phyloP scores from a whole-genome alignment of 176 grass and related monocot species.

The Lolium perenne region DNA sequence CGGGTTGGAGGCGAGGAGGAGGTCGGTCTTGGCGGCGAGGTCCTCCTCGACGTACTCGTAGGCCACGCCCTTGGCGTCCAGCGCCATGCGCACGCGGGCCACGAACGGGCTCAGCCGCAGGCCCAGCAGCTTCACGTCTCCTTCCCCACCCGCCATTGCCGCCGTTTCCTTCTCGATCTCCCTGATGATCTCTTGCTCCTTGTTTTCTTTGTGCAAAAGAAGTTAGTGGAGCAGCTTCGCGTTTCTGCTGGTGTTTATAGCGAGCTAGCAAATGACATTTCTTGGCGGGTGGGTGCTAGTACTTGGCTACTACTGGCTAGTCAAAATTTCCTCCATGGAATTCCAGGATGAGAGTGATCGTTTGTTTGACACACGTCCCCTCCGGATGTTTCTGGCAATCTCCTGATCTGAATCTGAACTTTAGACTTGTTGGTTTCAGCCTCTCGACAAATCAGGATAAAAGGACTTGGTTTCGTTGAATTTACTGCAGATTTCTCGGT shows the following conservation, averaged over 20 bases:
- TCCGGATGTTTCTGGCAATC: slow-evolving; percentile 6
- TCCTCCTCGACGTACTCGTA: slow-evolving; percentile 62
- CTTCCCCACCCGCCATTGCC: not conserved
- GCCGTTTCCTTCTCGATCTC: not conserved
- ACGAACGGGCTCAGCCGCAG: slow-evolving; percentile 17
- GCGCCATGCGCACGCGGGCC: not conserved
- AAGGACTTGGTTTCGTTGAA: not conserved
- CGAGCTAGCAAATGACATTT: not conserved
- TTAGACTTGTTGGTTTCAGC: not conserved
- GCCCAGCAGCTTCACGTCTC: slow-evolving; percentile 21
- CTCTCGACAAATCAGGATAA: not conserved
- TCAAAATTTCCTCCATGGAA: not conserved
- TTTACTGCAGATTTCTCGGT: too few relatives aligned
- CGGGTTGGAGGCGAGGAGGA: slow-evolving; percentile 63
- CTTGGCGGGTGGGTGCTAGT: not conserved
- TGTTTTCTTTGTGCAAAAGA: not conserved
- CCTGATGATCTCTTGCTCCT: not conserved
- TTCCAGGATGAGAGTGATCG: not conserved
- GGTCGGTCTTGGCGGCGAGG: slow-evolving; percentile 49
- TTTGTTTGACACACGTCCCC: not conserved
- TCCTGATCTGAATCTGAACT: not conserved
- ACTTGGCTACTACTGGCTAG: not conserved
- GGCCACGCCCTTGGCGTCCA: not conserved
- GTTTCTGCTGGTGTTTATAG: not conserved
- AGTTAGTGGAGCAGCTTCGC: not conserved